These are phyloP conservation scores for Kernera saxatilis DNA, from an alignment of 345 rosid species.

Conservation along the genomic window DNA sequence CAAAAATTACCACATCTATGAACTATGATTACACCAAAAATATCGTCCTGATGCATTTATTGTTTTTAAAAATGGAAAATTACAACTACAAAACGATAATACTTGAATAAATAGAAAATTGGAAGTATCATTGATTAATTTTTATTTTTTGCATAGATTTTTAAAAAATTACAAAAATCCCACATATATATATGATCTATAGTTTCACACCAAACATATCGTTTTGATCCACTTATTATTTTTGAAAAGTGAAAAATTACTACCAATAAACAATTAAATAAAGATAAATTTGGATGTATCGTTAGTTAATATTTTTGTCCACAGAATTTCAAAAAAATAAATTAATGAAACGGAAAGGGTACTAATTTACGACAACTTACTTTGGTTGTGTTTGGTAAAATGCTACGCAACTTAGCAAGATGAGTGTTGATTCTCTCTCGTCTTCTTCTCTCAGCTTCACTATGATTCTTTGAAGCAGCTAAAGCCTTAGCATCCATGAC, in stretches of 20 bases:
- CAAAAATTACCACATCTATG: background rate
- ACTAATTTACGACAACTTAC: conserved; percentile 41
- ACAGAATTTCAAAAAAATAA: background rate
- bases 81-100: background rate
- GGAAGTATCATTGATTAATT: too few relatives aligned
- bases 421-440: conserved; percentile 95
- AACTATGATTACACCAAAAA: background rate
- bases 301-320: background rate
- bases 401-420: conserved; percentile 85
- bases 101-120: too few relatives aligned
- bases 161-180: background rate
- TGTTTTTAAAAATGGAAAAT: background rate
- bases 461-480: conserved; percentile 96
- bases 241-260: background rate
- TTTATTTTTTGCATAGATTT: too few relatives aligned
- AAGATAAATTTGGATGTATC: background rate
- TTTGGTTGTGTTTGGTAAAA: conserved; percentile 94
- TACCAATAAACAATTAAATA: background rate
- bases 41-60: background rate
- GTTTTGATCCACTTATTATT: background rate
- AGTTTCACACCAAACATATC: background rate
- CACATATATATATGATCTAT: background rate
- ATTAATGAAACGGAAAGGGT: background rate
- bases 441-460: conserved; percentile 96
- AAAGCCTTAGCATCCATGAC: conserved; percentile 97